Conservation (phyloP, 1,284 basidiomycete species). For the Ganoderma sinense region DNA sequence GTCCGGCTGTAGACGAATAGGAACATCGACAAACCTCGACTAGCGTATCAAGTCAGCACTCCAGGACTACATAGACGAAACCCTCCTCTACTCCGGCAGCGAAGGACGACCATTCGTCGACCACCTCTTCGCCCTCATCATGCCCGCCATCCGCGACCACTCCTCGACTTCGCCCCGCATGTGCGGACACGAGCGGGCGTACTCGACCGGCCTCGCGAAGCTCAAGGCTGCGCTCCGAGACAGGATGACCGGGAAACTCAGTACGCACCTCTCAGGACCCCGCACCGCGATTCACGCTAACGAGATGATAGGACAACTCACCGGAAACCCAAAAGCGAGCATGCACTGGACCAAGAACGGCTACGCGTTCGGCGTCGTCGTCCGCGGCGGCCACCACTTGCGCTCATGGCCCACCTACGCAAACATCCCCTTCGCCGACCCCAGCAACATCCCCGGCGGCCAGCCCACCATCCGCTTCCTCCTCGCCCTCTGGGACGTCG, state of each 20-base stretch:
- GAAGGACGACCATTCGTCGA: too few species aligned
- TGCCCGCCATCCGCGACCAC: not conserved
- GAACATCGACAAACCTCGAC: too few species aligned
- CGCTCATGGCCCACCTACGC: not conserved
- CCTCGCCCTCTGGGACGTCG: not conserved
- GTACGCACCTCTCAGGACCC: not conserved
- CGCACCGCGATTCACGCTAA: not conserved
- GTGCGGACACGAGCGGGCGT: not conserved
- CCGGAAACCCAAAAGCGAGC: not conserved
- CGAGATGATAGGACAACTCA: not conserved
- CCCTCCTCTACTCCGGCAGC: too few species aligned
- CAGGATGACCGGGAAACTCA: not conserved
- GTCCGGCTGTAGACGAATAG: too few species aligned
- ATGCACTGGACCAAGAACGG: constrained; percentile 3
- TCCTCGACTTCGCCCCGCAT: not conserved
- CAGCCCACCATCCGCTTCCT: not conserved
- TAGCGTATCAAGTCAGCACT: too few species aligned
- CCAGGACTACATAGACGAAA: too few species aligned
- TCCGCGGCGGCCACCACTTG: not conserved
- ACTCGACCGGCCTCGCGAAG: not conserved
- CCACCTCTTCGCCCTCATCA: not conserved
- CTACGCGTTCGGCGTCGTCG: constrained; percentile 4
- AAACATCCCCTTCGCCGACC: constrained; percentile 8
- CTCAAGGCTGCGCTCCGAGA: not conserved
- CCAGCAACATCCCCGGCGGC: constrained; percentile 8